Percentiles rank a stretch among this genome's conserved stretches.
Conservation (phyloP, 805 yeast genomes). For the Allodekkera sacchari region DNA sequence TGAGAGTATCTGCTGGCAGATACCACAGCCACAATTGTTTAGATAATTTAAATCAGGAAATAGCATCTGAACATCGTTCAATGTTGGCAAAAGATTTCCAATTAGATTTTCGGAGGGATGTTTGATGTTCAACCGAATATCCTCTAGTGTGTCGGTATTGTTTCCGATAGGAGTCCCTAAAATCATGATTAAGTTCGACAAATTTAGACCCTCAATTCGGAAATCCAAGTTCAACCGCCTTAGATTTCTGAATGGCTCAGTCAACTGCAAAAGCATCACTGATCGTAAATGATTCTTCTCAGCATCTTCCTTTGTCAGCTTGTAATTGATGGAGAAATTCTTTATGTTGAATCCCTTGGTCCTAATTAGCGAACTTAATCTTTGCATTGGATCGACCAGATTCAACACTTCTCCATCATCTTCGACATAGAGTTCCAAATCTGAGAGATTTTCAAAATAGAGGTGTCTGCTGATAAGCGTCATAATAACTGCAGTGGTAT, state of each 20-base stretch:
- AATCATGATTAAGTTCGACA: conserved; percentile 26
- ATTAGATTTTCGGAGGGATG: conserved; percentile 24
- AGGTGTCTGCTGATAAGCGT: conserved; percentile 21
- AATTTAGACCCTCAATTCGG: conserved; percentile 19
- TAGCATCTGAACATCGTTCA: conserved; percentile 21
- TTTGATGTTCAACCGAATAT: conserved; percentile 19
- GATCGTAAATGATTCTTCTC: conserved; percentile 27
- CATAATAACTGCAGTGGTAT: conserved; percentile 22
- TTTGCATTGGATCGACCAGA: conserved; percentile 21
- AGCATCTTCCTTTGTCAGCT: conserved; percentile 15
- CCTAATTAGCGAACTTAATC: conserved; percentile 16
- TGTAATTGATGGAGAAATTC: conserved; percentile 18
- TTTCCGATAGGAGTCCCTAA: conserved; percentile 23
- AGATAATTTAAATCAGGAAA: conserved; percentile 23
- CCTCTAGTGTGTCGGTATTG: conserved; percentile 16
- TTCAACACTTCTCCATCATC: conserved; percentile 23
- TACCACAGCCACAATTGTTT: conserved; percentile 16
- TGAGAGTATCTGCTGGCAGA: conserved; percentile 10
- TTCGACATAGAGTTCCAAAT: conserved; percentile 20
- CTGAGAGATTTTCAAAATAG: conserved; percentile 21
- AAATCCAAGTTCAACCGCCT: conserved; percentile 16
- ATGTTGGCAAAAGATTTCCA: conserved; percentile 19
- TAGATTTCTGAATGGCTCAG: conserved; percentile 19
- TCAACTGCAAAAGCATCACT: conserved; percentile 22
- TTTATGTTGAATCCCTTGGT: conserved; percentile 18